Evolutionary conservation across 306 rosid genomes (phyloP), one percentile per base, ranked within the genome.

Genomic region (Dicorynia guianensis): DNA sequence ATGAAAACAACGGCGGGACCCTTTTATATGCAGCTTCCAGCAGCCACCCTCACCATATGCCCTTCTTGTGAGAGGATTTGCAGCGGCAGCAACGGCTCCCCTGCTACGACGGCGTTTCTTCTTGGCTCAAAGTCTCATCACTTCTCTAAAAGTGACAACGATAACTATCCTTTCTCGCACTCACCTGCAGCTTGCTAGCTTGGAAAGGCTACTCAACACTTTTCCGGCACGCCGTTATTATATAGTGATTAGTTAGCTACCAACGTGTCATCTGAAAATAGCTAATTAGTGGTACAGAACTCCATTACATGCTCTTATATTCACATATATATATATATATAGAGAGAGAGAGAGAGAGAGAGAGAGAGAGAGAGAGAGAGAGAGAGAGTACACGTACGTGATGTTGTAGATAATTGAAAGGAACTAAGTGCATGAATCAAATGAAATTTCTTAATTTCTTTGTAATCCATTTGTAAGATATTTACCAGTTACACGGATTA

Each of bases 21-120:
- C 12, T 70, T 85, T 55, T 86, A 81, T 63, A 68, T 79, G 95
- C 90, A 81, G 64, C 71, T 90, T 76, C 93, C 95, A 3, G 85
- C 90, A 0, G 86, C 93, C 40, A 87, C 85, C 15, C 88, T 91
- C 53, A 84, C 83, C 36, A 65, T 87, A 25, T 93, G 98, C 78
- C 91, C 98, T 30, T 91, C 97, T 8, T 93, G 97, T 69, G 90
- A 89, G 48, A 80, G 81, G 73, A 75, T 87, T 42, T 63, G 85
- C 65, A 40, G 63, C 14, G 82, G 82, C 38, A 63, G 50, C 50
- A 77, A 48, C 19, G 78, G 79, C 8, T 47, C 86, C 12, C 74
- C 89, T 48, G 46, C 82, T 18, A 8, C 80, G 2, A 73, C 69
- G 34, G 25, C 84, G 43, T 65, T 78, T 70, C 43, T 71, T 13